phyloP scores from a whole-genome alignment of 768 basidiomycete genomes.

The Tricholoma sp. region DNA sequence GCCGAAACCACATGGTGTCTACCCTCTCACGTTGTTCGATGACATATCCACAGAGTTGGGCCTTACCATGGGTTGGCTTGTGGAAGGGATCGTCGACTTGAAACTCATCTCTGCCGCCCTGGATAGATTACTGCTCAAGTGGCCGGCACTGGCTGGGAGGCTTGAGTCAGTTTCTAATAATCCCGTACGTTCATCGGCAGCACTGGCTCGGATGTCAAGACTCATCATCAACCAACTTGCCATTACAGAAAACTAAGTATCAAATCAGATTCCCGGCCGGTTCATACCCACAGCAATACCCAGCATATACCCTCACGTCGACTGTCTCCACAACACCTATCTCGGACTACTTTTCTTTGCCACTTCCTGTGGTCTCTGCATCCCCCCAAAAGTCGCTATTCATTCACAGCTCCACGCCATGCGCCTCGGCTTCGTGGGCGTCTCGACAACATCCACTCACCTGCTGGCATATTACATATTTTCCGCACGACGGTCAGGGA shows the following conservation, averaged over 20 bases:
- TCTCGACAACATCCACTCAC: constrained; percentile 30
- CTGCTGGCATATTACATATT: constrained; percentile 40
- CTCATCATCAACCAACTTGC: background rate
- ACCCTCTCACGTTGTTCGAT: constrained; percentile 35
- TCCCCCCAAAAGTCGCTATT: constrained; percentile 35
- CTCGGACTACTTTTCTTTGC: constrained; percentile 29
- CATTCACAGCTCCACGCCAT: constrained; percentile 33
- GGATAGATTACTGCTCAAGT: constrained; percentile 25
- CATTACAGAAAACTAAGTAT: constrained; percentile 27
- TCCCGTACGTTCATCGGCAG: constrained; percentile 8
- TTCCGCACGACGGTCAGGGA: constrained; percentile 25
- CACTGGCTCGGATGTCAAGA: background rate
- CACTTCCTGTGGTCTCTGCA: constrained; percentile 25
- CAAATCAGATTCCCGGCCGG: constrained; percentile 32
- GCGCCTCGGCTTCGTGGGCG: constrained; percentile 32
- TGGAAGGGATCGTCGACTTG: constrained; percentile 34
- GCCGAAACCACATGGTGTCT: background rate
- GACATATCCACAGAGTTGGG: constrained; percentile 31
- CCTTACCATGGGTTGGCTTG: constrained; percentile 39
- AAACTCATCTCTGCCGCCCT: constrained; percentile 26
- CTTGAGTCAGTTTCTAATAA: constrained; percentile 15
- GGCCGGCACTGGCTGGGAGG: constrained; percentile 28
- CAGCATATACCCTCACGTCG: constrained; percentile 31
- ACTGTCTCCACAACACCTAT: constrained; percentile 28
- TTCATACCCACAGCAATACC: constrained; percentile 27